A percentile compares a stretch with the other conserved stretches of the same genome.
phyloP scores from a whole-genome alignment of 148 eudicot genomes.

The Cornus controversa region DNA sequence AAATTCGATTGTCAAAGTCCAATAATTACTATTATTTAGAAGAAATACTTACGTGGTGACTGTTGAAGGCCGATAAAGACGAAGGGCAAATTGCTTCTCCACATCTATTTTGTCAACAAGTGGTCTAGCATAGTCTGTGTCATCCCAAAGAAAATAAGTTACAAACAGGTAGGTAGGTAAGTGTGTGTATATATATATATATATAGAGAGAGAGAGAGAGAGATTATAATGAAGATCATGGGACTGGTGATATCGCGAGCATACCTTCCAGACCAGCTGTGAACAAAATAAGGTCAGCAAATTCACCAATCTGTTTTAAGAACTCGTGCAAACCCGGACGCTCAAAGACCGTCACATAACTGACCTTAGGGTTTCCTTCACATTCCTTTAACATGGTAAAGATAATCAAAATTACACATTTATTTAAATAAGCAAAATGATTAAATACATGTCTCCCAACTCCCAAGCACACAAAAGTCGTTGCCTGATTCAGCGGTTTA shows the following conservation, averaged over 20 bases:
- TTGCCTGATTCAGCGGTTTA: too few species aligned
- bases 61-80: slow-evolving; percentile 57
- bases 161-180: not conserved
- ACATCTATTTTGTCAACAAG: slow-evolving; percentile 59
- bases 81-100: slow-evolving; percentile 32
- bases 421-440: not conserved
- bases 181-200: too few species aligned
- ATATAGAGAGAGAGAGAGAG: not conserved
- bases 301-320: slow-evolving; percentile 49
- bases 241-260: slow-evolving; percentile 1
- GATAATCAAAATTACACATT: slow-evolving; percentile 13
- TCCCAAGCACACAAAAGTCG: too few species aligned
- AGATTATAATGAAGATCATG: not conserved
- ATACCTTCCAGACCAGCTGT: slow-evolving; percentile 73
- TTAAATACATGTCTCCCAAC: not conserved
- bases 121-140: slow-evolving; percentile 59
- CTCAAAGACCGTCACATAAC: slow-evolving; percentile 60
- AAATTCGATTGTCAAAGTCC: not conserved
- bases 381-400: slow-evolving; percentile 32
- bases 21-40: not conserved
- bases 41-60: slow-evolving; percentile 47
- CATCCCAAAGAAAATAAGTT: not conserved
- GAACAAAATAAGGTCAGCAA: slow-evolving; percentile 59
- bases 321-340: slow-evolving; percentile 60
- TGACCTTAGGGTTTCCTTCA: slow-evolving; percentile 53